phyloP scores from a whole-genome alignment of 2,329 filamentous ascomycete genomes.

The Botrytis pseudocinerea region DNA sequence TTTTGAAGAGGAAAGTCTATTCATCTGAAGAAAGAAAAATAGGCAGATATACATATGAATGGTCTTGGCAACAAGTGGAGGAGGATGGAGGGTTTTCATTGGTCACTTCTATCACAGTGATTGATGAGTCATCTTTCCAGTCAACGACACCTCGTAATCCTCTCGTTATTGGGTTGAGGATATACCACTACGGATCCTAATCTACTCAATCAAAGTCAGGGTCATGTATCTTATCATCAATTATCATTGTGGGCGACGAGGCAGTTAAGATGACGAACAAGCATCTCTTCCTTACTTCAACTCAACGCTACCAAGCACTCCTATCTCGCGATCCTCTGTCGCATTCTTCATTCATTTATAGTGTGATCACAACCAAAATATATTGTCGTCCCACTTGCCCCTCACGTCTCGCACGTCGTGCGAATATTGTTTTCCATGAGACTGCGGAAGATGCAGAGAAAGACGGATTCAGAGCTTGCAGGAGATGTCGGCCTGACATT shows the following conservation, averaged over 20 bases:
- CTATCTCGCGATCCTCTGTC: conserved; percentile 43
- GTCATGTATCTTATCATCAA: neutral
- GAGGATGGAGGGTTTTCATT: neutral
- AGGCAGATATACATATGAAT: neutral
- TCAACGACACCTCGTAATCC: neutral
- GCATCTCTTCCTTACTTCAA: neutral
- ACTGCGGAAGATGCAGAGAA: conserved; percentile 17
- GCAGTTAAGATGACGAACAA: neutral
- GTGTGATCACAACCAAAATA: conserved; percentile 50
- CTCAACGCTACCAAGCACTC: conserved; percentile 29
- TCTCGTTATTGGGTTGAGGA: neutral
- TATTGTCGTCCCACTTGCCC: conserved; percentile 64
- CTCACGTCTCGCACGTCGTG: conserved; percentile 59
- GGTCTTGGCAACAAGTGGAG: neutral
- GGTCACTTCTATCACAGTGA: conserved; percentile 16
- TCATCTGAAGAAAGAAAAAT: neutral
- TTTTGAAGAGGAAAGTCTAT: neutral
- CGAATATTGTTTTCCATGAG: conserved; percentile 59
- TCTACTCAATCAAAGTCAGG: neutral
- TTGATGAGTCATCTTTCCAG: neutral
- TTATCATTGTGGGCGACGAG: accelerated
- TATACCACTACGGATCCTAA: neutral
- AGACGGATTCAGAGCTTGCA: conserved; percentile 5
- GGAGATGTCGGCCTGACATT: conserved; percentile 7
- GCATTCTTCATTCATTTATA: conserved; percentile 49